Base-by-base conservation (phyloP, 768 basidiomycete genomes). In the Tylopilus plumbeoviolaceoides region DNA sequence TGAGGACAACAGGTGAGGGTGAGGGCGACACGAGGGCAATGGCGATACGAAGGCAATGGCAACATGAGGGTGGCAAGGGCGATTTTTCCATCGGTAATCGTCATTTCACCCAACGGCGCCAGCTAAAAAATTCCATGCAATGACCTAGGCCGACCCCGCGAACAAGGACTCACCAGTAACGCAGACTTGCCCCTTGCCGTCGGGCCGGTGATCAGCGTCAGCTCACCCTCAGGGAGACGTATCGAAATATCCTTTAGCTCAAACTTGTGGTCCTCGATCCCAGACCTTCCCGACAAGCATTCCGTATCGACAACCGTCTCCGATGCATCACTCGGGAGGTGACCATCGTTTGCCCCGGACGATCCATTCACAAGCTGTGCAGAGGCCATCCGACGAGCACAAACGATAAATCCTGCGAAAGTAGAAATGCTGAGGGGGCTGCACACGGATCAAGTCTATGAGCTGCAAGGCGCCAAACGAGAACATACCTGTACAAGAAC, bases 401-500 rank as follows among this genome's bases (percentile, higher is more conserved):
- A n/a, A n/a, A 75, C 69, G 3, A 73, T 33, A 25, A 76, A 71
- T 8, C 78, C 78, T 15, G 75, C 74, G 41, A 79, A 79, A 0
- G 78, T 75, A 5, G 72, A 67, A 49, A 71, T 65, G 3, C 78
- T 78, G 5, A 79, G 70, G n/a, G 79, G 69, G 38, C 74, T 68
- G 28, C 15, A 0, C 84, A 85, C 0, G 89, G 77, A 11, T 89
- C 54, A 21, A 70, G 53, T 83, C 28, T 50, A 39, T 48, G 28
- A 17, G 3, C 5, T 7, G 30, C 20, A 44, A 36, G 14, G 39
- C 23, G 14, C 7, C 15, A 57, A 31, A 18, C 12, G 18, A 27
- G 14, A 7, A 53, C 56, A 49, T 59, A 88, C 89, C 85, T 81
- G 73, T 91, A 94, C 30, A 94, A 75, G 70, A 92, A 91, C 10